A percentile compares a stretch with the other conserved stretches of the same genome.
These are phyloP conservation scores for Mayamaea pseudoterrestris DNA, from an alignment of 108 stramenopile genomes.

Conservation along the genomic window DNA sequence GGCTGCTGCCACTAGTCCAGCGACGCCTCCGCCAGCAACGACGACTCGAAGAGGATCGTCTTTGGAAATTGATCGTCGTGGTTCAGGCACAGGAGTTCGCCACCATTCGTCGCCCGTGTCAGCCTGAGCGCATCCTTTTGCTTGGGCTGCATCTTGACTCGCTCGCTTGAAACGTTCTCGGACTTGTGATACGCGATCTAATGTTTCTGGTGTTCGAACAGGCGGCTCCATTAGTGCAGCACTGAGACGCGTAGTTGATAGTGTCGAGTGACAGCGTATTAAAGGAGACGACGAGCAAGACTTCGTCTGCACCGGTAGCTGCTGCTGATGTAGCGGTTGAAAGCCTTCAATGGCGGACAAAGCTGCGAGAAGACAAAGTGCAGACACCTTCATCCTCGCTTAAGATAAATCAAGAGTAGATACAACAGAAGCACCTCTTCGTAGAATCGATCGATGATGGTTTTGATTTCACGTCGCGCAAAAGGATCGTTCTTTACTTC, in stretches of 20 bases:
- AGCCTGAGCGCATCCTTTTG: constrained; percentile 34
- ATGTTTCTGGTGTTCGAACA: constrained; percentile 46
- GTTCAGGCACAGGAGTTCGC: constrained; percentile 27
- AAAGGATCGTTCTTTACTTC: too few relatives aligned
- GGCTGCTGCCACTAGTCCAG: constrained; percentile 78
- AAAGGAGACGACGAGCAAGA: too few relatives aligned
- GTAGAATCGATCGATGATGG: too few relatives aligned
- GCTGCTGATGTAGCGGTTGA: too few relatives aligned
- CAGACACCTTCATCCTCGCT: too few relatives aligned
- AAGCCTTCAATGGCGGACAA: too few relatives aligned
- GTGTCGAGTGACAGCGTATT: too few relatives aligned
- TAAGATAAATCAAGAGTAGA: too few relatives aligned
- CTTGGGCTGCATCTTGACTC: constrained; percentile 52
- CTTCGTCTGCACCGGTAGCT: too few relatives aligned
- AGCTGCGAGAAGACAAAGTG: too few relatives aligned
- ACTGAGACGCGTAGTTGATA: not conserved
- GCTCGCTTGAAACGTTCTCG: constrained; percentile 49
- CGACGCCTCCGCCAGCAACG: constrained; percentile 79
- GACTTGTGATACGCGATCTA: constrained; percentile 48
- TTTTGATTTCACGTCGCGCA: too few relatives aligned
- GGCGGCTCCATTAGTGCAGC: constrained; percentile 30
- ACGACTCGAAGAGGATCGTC: constrained; percentile 69
- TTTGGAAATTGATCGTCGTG: constrained; percentile 41
- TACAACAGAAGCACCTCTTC: too few relatives aligned
- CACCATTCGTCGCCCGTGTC: constrained; percentile 62